Evolutionary conservation across 163 green algal genomes (phyloP).

Genomic region (Volvox carteri): DNA sequence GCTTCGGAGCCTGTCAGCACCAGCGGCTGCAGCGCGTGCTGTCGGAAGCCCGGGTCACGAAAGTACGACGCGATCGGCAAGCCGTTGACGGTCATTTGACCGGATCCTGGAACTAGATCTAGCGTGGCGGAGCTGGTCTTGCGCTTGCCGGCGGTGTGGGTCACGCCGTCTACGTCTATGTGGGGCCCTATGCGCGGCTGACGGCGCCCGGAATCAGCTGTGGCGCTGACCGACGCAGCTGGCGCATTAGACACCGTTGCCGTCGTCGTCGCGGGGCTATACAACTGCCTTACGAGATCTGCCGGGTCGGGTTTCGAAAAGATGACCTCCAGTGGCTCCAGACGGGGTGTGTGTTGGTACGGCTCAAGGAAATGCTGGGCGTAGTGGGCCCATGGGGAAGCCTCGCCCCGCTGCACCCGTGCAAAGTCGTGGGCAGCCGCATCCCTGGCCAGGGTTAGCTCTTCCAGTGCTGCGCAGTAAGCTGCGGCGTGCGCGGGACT

Average conservation of each 20-base stretch:
- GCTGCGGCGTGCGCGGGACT: neutral
- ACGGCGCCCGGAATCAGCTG: no score
- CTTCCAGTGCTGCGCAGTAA: constrained; percentile 49
- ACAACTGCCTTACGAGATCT: constrained; percentile 5
- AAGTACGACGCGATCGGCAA: constrained; percentile 87
- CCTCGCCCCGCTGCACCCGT: constrained; percentile 5
- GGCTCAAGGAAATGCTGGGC: constrained; percentile 19
- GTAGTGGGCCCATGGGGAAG: constrained; percentile 33
- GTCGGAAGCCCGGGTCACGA: constrained; percentile 71
- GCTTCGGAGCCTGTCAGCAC: constrained; percentile 72
- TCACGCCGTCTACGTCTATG: constrained; percentile 46
- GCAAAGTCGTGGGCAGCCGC: constrained; percentile 4
- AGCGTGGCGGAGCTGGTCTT: constrained; percentile 73
- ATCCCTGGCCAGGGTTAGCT: neutral
- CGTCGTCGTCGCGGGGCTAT: neutral
- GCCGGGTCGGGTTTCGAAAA: constrained; percentile 49
- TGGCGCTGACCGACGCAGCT: neutral
- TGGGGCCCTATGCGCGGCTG: neutral
- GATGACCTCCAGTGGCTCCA: constrained; percentile 59
- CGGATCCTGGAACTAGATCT: constrained; percentile 74
- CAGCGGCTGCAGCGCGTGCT: constrained; percentile 86
- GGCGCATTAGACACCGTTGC: no score
- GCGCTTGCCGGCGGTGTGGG: constrained; percentile 49
- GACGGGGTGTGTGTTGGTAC: constrained; percentile 25
- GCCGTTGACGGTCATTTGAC: constrained; percentile 87